Evolutionary conservation across 257 asterid species (phyloP), one percentile per base, ranked within the genome.

Genomic region (Scutellaria baicalensis): DNA sequence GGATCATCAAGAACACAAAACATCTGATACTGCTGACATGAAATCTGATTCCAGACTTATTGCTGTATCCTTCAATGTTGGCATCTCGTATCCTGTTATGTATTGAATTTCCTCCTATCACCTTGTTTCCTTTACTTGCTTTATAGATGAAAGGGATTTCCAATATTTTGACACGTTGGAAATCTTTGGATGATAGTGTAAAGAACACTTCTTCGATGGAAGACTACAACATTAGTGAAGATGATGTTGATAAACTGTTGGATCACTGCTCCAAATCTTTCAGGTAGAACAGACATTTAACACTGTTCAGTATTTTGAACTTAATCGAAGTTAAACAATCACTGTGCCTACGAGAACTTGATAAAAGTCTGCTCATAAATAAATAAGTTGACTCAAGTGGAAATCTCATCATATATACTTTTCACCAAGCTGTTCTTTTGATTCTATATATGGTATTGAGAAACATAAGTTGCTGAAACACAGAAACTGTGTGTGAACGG

Each of bases 1-100:
- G 72, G 84, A 79, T 50, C 71, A 71, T 21, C 84, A 69, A 71
- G 87, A 75, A 50, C 44, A 48, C 31, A 63, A 67, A 74, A 51
- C 57, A 62, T 12, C 75, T 36, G 52, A 76, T 20, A 71, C 66
- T 77, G 48, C 64, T 70, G 75, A 43, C 33, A 51, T 77, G 42
- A 72, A 74, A 68, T 18, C 44, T 66, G 80, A 65, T 66, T 73
- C 85, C 18, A 81, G 85, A 73, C 62, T 66, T 18, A 70, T 76
- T 64, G 81, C 79, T 66, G 98, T 90, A 93, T 93, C 97, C 97
- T 90, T 81, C 44, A 38, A 7, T 48, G 9, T 11, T 9, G 36
- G 52, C 18, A 9, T 43, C 42, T 57, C 44, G 13, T 71, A 16
- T 44, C 44, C n/a, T 21, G 12, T 50, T 35, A 14, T 42, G 10